Evolutionary conservation across 345 rosid genomes (phyloP).

Genomic region (Eucalyptus regnans): DNA sequence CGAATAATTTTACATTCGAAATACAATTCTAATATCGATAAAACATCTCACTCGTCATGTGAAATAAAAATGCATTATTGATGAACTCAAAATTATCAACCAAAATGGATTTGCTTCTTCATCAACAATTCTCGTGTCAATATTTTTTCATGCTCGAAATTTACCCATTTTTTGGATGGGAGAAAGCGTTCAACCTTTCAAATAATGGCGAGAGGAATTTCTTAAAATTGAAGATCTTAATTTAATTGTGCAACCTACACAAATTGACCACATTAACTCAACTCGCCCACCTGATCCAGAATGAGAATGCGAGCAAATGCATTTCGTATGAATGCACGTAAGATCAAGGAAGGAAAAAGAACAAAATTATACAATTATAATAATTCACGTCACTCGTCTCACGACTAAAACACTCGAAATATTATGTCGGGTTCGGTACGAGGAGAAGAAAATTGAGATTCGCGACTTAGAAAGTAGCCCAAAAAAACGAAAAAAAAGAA

Average conservation of each 20-base stretch:
- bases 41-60: fast-evolving
- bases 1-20: background rate
- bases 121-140: fast-evolving
- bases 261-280: background rate
- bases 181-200: background rate
- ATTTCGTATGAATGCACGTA: background rate
- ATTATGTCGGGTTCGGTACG: background rate
- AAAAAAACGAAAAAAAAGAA: background rate
- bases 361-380: background rate
- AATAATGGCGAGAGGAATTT: background rate
- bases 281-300: fast-evolving
- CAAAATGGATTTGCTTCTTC: background rate
- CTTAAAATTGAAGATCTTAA: background rate
- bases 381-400: background rate
- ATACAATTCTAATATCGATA: background rate
- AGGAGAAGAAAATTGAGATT: background rate
- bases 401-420: background rate
- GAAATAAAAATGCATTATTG: background rate
- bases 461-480: background rate
- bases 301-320: too few relatives aligned
- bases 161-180: background rate
- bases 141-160: background rate
- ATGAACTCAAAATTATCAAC: background rate
- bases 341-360: background rate
- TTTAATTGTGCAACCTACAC: background rate